Evolutionary conservation across 306 rosid genomes (phyloP).

Genomic region (Aeschynomene evenia): DNA sequence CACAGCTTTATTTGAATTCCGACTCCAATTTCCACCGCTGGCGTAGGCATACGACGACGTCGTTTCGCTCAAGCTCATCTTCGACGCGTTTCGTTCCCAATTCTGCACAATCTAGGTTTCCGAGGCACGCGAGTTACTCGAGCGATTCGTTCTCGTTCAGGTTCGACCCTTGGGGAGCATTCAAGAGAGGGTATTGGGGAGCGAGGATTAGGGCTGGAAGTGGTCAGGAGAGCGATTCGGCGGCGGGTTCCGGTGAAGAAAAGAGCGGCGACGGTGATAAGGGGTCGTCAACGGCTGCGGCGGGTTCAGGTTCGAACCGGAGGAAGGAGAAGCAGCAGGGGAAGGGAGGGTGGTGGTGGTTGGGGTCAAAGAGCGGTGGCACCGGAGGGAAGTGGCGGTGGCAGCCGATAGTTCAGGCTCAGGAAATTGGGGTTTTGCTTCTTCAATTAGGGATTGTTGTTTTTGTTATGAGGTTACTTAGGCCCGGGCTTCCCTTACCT

Average conservation of each 20-base stretch:
- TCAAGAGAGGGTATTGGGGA: conserved; percentile 12
- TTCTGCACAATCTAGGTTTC: conserved; percentile 31
- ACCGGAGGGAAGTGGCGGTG: conserved; percentile 83
- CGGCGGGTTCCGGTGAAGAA: conserved; percentile 50
- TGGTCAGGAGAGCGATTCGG: conserved; percentile 71
- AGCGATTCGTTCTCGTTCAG: conserved; percentile 44
- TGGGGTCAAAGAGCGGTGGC: conserved; percentile 69
- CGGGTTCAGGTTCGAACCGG: conserved; percentile 53
- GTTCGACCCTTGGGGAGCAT: conserved; percentile 54
- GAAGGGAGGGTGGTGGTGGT: conserved; percentile 57
- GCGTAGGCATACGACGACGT: conserved; percentile 46
- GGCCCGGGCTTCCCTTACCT: conserved; percentile 80
- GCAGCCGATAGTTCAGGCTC: conserved; percentile 84
- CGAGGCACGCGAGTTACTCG: conserved; percentile 23
- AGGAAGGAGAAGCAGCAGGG: conserved; percentile 72
- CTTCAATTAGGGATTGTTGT: conserved; percentile 80
- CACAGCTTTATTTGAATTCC: conserved; percentile 48
- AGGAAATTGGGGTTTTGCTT: conserved; percentile 75
- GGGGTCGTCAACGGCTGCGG: conserved; percentile 30
- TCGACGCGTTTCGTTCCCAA: conserved; percentile 40
- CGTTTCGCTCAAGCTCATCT: conserved; percentile 32
- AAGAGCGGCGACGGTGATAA: conserved; percentile 62
- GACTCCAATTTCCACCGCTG: conserved; percentile 42
- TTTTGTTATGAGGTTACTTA: conserved; percentile 74
- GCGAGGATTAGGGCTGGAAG: conserved; percentile 37